These are phyloP conservation scores for Tribonema minus DNA, from an alignment of 108 stramenopile genomes.

Conservation along the genomic window DNA sequence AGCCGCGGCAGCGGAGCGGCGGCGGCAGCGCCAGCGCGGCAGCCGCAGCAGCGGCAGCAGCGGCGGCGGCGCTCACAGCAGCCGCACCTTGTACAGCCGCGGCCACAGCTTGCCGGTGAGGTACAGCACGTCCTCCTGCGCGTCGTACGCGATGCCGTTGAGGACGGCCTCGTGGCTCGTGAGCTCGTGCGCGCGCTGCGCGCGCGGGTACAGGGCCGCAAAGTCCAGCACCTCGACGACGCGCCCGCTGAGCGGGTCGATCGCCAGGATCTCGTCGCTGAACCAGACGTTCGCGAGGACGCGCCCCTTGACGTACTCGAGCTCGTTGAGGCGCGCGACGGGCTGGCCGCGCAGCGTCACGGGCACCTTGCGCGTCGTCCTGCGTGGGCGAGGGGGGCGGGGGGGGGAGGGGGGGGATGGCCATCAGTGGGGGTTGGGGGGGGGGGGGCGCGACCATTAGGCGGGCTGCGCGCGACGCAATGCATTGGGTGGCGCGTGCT, in stretches of 20 bases:
- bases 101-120: slow-evolving; percentile 43
- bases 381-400: too few species aligned
- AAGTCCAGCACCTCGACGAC: slow-evolving; percentile 31
- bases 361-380: too few species aligned
- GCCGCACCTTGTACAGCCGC: slow-evolving; percentile 11
- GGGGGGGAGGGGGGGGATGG: too few species aligned
- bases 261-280: slow-evolving; percentile 29
- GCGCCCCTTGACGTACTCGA: slow-evolving; percentile 33
- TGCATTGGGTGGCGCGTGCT: too few species aligned
- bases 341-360: too few species aligned
- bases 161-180: slow-evolving; percentile 19
- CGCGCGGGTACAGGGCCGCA: slow-evolving; percentile 28
- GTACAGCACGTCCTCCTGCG: slow-evolving; percentile 27
- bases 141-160: slow-evolving; percentile 49
- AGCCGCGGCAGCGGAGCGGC: too few species aligned
- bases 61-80: too few species aligned
- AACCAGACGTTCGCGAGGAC: slow-evolving; percentile 50
- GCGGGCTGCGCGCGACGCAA: too few species aligned
- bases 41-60: too few species aligned
- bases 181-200: slow-evolving; percentile 6
- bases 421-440: too few species aligned
- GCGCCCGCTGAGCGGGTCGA: slow-evolving; percentile 18
- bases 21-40: too few species aligned
- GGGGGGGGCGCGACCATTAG: too few species aligned
- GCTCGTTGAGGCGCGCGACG: slow-evolving; percentile 31